phyloP scores from a whole-genome alignment of 805 yeast genomes.

The Hyphopichia homilentoma region DNA sequence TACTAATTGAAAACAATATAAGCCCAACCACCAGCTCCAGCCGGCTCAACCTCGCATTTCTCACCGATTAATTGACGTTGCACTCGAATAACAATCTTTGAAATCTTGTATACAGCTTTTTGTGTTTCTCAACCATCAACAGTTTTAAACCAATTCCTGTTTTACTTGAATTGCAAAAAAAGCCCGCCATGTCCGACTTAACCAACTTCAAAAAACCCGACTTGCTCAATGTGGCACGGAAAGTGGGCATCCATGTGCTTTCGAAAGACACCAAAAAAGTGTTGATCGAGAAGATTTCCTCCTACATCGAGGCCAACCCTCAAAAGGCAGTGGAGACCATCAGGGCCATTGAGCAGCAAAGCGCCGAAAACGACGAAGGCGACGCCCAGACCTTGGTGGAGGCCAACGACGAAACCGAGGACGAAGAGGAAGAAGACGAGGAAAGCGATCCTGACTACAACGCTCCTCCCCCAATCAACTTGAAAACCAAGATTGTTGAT shows the following conservation, averaged over 20 bases:
- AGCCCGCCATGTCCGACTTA: slow-evolving; percentile 38
- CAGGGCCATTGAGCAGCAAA: slow-evolving; percentile 11
- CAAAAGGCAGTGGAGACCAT: slow-evolving; percentile 19
- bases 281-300: slow-evolving; percentile 35
- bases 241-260: slow-evolving; percentile 30
- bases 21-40: too few relatives aligned
- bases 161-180: too few relatives aligned
- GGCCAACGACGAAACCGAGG: slow-evolving; percentile 16
- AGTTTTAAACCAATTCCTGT: too few relatives aligned
- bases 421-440: slow-evolving; percentile 30
- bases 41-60: too few relatives aligned
- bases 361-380: slow-evolving; percentile 19
- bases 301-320: slow-evolving; percentile 23
- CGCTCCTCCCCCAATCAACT: slow-evolving; percentile 36
- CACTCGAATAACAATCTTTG: too few relatives aligned
- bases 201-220: slow-evolving; percentile 38
- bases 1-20: too few relatives aligned
- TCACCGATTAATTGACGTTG: too few relatives aligned
- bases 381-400: slow-evolving; percentile 7
- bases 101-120: too few relatives aligned
- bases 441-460: slow-evolving; percentile 33
- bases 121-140: too few relatives aligned
- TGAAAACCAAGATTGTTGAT: slow-evolving; percentile 35
- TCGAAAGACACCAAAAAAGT: slow-evolving; percentile 41
- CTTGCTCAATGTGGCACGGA: slow-evolving; percentile 29